Base-by-base conservation (phyloP, 2,329 filamentous ascomycete genomes). In the Stylonectria norvegica region DNA sequence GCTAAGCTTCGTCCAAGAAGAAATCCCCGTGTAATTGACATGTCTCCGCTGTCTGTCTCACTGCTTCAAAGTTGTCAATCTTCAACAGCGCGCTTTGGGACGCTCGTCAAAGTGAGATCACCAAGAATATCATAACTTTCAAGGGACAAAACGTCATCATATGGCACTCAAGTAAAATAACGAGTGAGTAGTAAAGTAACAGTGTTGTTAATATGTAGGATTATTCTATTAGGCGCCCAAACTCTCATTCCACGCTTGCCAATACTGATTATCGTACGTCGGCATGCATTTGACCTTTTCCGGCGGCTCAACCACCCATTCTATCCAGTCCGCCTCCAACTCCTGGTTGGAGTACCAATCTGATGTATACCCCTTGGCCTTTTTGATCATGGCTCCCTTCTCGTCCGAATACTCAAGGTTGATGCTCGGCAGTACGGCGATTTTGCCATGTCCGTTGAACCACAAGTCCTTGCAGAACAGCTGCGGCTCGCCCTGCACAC, bases 391-490 rank as follows among this genome's bases (percentile, higher is more conserved):
- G 36, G 50, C 59, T 1, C 64, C 70, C 4, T 57, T 59, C 4
- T 69, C 63, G 41, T 73, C 61, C 5, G 65, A 65, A 49, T 79
- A 79, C 42, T 70, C 75, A 5, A 80, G 53, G 45, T 76, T 79
- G 3, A 81, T 68, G 4, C 64, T 67, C 0, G 77, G 76, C 12
- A 80, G 64, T 0, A 77, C 73, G 0, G 75, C 75, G 47, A 80
- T 75, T 48, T 67, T 74, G 10, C 70, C 65, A 39, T 64, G 65
- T 1, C 71, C 71, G 5, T 53, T 43, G 14, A 50, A 63, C 73
- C 76, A 81, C 52, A 80, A 36, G 47, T 81, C 77, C 45, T 79
- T 79, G 47, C 72, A 75, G 30, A 81, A 73, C 9, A 79, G 52
- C 38, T 70, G 67, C 2, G 77, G 74, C 54, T 81, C 78, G 3